phyloP scores from a whole-genome alignment of 1,284 basidiomycete species.

The Irpex sp. region DNA sequence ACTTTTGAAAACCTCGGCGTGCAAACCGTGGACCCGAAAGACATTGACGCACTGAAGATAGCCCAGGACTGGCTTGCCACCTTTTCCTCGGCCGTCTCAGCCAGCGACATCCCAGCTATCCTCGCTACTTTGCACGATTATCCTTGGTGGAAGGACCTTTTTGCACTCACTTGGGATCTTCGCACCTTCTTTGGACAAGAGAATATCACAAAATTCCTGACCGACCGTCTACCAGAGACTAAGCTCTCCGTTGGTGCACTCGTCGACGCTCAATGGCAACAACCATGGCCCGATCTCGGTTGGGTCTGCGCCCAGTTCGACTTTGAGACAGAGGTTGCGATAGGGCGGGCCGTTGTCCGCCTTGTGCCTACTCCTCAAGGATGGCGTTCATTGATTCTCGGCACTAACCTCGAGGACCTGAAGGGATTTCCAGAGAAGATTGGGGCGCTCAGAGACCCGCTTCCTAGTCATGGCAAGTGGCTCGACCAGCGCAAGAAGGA shows the following conservation, averaged over 20 bases:
- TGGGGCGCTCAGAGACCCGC: slow-evolving; percentile 33
- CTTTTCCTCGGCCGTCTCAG: slow-evolving; percentile 5
- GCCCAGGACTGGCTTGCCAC: slow-evolving; percentile 7
- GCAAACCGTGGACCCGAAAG: neutral
- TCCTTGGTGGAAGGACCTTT: slow-evolving; percentile 57
- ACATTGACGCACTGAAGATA: neutral
- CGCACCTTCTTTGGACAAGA: slow-evolving; percentile 51
- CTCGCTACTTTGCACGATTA: slow-evolving; percentile 39
- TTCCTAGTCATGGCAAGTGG: slow-evolving; percentile 42
- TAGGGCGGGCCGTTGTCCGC: slow-evolving; percentile 47
- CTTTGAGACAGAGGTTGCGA: slow-evolving; percentile 53
- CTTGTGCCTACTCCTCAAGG: slow-evolving; percentile 47
- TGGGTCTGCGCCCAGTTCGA: slow-evolving; percentile 58
- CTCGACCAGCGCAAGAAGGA: slow-evolving; percentile 36
- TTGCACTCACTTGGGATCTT: slow-evolving; percentile 63
- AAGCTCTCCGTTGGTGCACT: slow-evolving; percentile 33
- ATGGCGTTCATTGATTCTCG: slow-evolving; percentile 60
- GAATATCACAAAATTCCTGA: slow-evolving; percentile 41
- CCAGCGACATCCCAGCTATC: slow-evolving; percentile 26
- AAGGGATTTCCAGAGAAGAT: slow-evolving; percentile 45
- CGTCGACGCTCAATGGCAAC: slow-evolving; percentile 32
- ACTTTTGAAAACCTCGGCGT: slow-evolving; percentile 2
- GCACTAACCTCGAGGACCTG: slow-evolving; percentile 57
- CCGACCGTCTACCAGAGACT: slow-evolving; percentile 43
- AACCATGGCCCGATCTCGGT: slow-evolving; percentile 50